Percentiles rank a stretch among this genome's conserved stretches.
Conservation (phyloP, 164 flowering plant species). For the Amborella trichopoda region DNA sequence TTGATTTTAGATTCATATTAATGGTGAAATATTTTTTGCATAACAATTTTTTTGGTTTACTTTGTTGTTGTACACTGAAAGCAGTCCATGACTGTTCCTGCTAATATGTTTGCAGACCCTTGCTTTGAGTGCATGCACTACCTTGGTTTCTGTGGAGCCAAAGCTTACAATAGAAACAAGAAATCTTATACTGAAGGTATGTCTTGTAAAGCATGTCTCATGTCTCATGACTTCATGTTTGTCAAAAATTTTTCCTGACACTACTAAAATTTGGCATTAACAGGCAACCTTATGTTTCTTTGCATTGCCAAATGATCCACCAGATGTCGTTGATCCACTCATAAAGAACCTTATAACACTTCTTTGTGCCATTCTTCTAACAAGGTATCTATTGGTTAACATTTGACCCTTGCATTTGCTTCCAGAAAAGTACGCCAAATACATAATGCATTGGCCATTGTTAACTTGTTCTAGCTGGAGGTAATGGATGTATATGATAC, state of each 20-base stretch:
- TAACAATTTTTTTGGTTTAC: too few relatives aligned
- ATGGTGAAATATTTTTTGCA: too few relatives aligned
- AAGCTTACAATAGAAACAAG: constrained; percentile 77
- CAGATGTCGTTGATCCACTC: constrained; percentile 64
- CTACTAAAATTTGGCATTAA: constrained; percentile 3
- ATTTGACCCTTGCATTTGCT: too few relatives aligned
- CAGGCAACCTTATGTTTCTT: constrained; percentile 98
- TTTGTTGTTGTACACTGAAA: too few relatives aligned
- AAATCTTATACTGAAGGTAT: constrained; percentile 86
- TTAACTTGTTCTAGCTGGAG: too few relatives aligned
- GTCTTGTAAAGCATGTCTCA: neutral
- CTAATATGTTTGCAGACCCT: constrained; percentile 66
- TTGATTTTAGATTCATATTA: too few relatives aligned
- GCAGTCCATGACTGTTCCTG: too few relatives aligned
- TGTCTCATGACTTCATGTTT: too few relatives aligned
- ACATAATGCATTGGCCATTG: too few relatives aligned
- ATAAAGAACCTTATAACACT: constrained; percentile 81
- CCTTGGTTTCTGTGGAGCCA: constrained; percentile 95
- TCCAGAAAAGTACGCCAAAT: too few relatives aligned
- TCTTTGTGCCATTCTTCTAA: constrained; percentile 81
- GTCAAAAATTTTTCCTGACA: neutral
- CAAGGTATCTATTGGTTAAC: too few relatives aligned
- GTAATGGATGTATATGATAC: too few relatives aligned
- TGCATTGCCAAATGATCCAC: constrained; percentile 79
- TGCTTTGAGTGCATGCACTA: constrained; percentile 91